Evolutionary conservation across 805 yeast genomes (phyloP).

Genomic region (Myxozyma monticola): DNA sequence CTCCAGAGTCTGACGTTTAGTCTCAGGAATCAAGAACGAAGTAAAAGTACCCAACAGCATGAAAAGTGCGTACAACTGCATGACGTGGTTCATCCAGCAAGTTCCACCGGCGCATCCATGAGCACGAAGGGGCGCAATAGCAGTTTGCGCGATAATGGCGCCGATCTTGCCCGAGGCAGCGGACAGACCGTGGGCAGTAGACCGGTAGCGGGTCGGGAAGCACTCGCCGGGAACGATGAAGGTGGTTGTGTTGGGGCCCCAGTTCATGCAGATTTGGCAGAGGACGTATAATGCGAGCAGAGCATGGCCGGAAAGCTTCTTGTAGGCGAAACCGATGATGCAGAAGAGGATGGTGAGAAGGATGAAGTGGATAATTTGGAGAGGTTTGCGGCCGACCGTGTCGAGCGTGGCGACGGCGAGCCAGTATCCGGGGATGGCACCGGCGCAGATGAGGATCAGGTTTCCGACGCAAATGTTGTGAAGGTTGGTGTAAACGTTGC

Average conservation of each 20-base stretch:
- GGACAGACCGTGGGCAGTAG: slow-evolving; percentile 91
- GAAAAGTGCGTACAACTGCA: slow-evolving; percentile 90
- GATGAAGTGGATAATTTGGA: slow-evolving; percentile 75
- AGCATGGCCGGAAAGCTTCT: slow-evolving; percentile 65
- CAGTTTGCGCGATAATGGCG: slow-evolving; percentile 70
- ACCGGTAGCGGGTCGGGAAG: slow-evolving; percentile 93
- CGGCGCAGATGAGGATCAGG: slow-evolving; percentile 89
- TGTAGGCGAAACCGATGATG: slow-evolving; percentile 79
- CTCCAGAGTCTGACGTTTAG: slow-evolving; percentile 88
- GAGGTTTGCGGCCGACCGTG: slow-evolving; percentile 77
- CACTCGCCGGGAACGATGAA: slow-evolving; percentile 89
- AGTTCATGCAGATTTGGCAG: slow-evolving; percentile 84
- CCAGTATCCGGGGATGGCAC: slow-evolving; percentile 95
- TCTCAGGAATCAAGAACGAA: slow-evolving; percentile 77
- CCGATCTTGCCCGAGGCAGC: slow-evolving; percentile 93
- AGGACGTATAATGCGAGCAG: slow-evolving; percentile 74
- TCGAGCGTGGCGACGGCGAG: slow-evolving; percentile 76
- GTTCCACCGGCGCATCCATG: slow-evolving; percentile 68
- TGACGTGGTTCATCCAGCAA: slow-evolving; percentile 89
- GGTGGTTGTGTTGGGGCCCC: slow-evolving; percentile 92
- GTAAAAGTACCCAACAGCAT: slow-evolving; percentile 76
- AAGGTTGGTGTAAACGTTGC: slow-evolving; percentile 66
- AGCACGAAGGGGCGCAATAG: slow-evolving; percentile 66
- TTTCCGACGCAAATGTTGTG: slow-evolving; percentile 88
- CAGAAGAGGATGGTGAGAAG: slow-evolving; percentile 72